phyloP scores from a whole-genome alignment of 768 basidiomycete species.

The Hericium coralloides region DNA sequence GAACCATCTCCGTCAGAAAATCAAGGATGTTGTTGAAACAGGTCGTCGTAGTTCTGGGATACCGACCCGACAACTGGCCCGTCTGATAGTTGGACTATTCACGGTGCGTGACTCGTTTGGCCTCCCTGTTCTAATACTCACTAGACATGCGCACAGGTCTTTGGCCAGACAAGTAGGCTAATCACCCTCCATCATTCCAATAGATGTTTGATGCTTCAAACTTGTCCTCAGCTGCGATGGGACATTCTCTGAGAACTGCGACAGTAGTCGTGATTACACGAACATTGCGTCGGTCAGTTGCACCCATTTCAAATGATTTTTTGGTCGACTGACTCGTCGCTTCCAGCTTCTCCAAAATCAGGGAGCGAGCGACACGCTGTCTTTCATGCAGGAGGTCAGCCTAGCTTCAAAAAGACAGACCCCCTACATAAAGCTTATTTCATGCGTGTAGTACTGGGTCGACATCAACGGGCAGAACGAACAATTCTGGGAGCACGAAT shows the following conservation, averaged over 20 bases:
- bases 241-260: constrained; percentile 25
- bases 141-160: constrained; percentile 31
- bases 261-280: constrained; percentile 36
- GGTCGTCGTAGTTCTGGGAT: constrained; percentile 60
- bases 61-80: constrained; percentile 56
- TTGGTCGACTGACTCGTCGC: background rate
- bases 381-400: constrained; percentile 39
- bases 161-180: constrained; percentile 54
- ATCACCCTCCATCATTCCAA: background rate
- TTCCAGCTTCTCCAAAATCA: constrained; percentile 46
- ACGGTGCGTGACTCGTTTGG: constrained; percentile 34
- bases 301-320: background rate
- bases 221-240: constrained; percentile 43
- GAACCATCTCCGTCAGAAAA: background rate
- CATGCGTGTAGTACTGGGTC: constrained; percentile 47
- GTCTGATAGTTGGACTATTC: constrained; percentile 62
- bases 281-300: constrained; percentile 31
- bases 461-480: constrained; percentile 51
- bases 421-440: constrained; percentile 1
- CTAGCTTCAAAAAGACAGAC: background rate
- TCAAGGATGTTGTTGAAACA: background rate
- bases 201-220: background rate
- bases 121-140: too few relatives aligned
- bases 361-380: constrained; percentile 48
- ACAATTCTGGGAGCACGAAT: constrained; percentile 72